phyloP scores from a whole-genome alignment of 495 filamentous ascomycete species.

The Hypoxylon crocopeplum region DNA sequence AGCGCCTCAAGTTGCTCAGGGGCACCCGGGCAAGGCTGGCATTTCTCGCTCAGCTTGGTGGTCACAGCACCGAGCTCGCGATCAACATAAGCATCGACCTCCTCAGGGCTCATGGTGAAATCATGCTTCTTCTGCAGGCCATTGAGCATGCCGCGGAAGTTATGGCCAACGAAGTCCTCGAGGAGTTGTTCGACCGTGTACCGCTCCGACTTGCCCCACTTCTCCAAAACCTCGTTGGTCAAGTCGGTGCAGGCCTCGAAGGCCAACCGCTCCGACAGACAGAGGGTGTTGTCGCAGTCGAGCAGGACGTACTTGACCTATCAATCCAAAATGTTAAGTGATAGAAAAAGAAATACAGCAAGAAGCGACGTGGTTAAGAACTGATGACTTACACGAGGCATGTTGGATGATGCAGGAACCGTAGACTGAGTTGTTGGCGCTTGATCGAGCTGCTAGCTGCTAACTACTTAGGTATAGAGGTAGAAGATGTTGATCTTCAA shows the following conservation, averaged over 20 bases:
- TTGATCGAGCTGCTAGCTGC: slow-evolving; percentile 7
- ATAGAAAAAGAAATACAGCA: slow-evolving; percentile 1
- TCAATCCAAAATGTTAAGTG: slow-evolving; percentile 11
- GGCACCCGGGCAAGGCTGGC: slow-evolving; percentile 74
- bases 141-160: slow-evolving; percentile 88
- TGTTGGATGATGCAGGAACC: slow-evolving; percentile 33
- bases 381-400: slow-evolving; percentile 43
- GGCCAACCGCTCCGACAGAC: slow-evolving; percentile 88
- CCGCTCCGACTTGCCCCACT: slow-evolving; percentile 67
- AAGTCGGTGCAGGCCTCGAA: slow-evolving; percentile 94
- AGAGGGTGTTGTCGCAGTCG: slow-evolving; percentile 98
- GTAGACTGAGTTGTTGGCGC: slow-evolving; percentile 3
- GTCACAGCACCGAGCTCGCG: slow-evolving; percentile 86
- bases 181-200: slow-evolving; percentile 84
- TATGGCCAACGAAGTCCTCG: slow-evolving; percentile 90
- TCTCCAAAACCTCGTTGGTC: slow-evolving; percentile 85
- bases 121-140: slow-evolving; percentile 77
- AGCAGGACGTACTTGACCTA: slow-evolving; percentile 86
- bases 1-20: slow-evolving; percentile 72
- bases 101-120: slow-evolving; percentile 69
- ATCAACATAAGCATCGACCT: slow-evolving; percentile 78
- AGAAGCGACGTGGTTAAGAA: background rate
- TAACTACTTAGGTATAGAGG: background rate
- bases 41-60: slow-evolving; percentile 76
- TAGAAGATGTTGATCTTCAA: slow-evolving; percentile 17